Conservation (phyloP, 2,329 filamentous ascomycete genomes). For the Tolypocladium capitatum region DNA sequence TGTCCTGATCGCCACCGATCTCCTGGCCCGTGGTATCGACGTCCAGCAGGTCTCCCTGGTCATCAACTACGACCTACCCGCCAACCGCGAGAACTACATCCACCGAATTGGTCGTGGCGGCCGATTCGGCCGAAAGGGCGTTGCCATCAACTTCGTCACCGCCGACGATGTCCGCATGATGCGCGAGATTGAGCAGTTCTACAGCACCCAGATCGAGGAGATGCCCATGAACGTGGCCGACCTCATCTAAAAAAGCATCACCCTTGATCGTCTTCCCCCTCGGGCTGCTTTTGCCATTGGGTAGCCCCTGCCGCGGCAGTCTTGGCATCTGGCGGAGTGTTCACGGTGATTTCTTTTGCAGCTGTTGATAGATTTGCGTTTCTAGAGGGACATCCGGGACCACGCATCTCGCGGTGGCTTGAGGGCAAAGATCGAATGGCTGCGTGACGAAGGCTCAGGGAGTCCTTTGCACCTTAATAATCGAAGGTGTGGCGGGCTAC, state of each 20-base stretch:
- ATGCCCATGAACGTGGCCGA: slow-evolving; percentile 94
- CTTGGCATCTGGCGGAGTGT: slow-evolving; percentile 15
- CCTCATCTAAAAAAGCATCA: slow-evolving; percentile 45
- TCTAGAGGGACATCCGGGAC: slow-evolving; percentile 20
- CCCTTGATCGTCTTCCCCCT: slow-evolving; percentile 11
- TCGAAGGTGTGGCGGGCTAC: slow-evolving; percentile 24
- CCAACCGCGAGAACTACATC: slow-evolving; percentile 99
- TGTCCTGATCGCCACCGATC: slow-evolving; percentile 95
- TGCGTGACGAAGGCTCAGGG: slow-evolving; percentile 24
- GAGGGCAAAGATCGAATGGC: slow-evolving; percentile 17
- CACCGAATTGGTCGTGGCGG: slow-evolving; percentile 99
- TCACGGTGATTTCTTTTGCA: slow-evolving; percentile 18
- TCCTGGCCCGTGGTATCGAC: slow-evolving; percentile 98
- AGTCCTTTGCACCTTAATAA: slow-evolving; percentile 24
- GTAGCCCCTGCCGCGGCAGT: slow-evolving; percentile 13
- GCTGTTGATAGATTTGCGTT: slow-evolving; percentile 27
- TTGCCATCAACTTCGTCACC: slow-evolving; percentile 99
- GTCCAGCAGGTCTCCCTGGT: slow-evolving; percentile 98
- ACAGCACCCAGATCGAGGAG: slow-evolving; percentile 99
- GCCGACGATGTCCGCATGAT: slow-evolving; percentile 99
- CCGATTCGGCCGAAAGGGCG: slow-evolving; percentile 99
- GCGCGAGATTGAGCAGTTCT: slow-evolving; percentile 99
- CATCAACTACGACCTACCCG: slow-evolving; percentile 99
- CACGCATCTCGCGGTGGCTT: slow-evolving; percentile 14
- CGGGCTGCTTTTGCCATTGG: slow-evolving; percentile 9